These are phyloP conservation scores for Thymus mandschuricus DNA, from an alignment of 257 asterid species.

Conservation along the genomic window DNA sequence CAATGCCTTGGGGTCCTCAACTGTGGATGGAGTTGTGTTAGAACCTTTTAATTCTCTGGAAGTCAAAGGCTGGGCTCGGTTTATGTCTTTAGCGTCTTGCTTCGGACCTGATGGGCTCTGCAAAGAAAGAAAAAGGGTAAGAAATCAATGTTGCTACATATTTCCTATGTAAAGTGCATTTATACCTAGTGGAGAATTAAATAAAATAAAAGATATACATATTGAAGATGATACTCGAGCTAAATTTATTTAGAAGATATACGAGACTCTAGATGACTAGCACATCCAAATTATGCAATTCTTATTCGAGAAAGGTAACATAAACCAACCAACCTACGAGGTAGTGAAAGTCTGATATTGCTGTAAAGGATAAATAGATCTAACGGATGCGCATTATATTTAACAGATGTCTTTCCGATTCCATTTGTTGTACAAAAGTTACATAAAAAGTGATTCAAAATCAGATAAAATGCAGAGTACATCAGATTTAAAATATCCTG, in stretches of 20 bases:
- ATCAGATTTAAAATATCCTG: too few species aligned
- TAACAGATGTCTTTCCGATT: not conserved
- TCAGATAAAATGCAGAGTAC: not conserved
- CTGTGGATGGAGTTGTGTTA: constrained; percentile 23
- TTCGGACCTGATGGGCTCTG: constrained; percentile 39
- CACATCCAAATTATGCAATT: too few species aligned
- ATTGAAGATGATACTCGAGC: not conserved
- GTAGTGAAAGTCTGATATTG: not conserved
- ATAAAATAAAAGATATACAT: too few species aligned
- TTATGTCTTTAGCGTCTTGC: constrained; percentile 36
- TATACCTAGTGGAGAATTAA: not conserved
- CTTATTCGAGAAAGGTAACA: not conserved
- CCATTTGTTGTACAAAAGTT: not conserved
- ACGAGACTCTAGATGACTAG: not conserved
- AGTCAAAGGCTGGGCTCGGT: constrained; percentile 34
- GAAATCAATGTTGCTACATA: constrained; percentile 2
- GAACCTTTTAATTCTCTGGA: constrained; percentile 40
- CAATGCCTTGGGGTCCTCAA: constrained; percentile 22
- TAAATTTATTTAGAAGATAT: not conserved
- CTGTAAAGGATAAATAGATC: not conserved
- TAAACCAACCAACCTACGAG: not conserved
- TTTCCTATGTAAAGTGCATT: not conserved
- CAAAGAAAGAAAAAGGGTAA: constrained; percentile 18
- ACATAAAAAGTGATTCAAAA: not conserved
- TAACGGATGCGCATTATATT: not conserved